A percentile compares a stretch with the other conserved stretches of the same genome.
These are phyloP conservation scores for Torulaspora gathmanii DNA, from an alignment of 805 yeast genomes.

Conservation along the genomic window DNA sequence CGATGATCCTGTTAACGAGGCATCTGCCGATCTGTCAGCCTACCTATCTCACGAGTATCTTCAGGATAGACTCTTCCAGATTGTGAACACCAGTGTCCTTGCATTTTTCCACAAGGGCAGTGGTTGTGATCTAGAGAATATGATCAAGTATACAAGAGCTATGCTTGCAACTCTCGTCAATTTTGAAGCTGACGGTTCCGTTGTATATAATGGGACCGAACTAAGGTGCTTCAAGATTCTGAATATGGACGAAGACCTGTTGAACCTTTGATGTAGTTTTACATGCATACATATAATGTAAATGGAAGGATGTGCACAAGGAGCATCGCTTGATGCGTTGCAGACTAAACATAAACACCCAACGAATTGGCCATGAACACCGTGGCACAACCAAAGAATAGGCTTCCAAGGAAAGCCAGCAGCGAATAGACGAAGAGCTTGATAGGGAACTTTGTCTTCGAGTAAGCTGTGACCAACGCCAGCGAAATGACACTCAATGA, in stretches of 20 bases:
- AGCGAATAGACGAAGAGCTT: conserved; percentile 22
- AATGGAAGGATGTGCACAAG: neutral
- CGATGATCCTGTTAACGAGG: conserved; percentile 44
- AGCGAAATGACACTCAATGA: conserved; percentile 20
- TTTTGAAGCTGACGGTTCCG: conserved; percentile 33
- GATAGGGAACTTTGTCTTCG: conserved; percentile 15
- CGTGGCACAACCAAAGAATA: conserved; percentile 40
- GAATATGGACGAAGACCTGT: conserved; percentile 45
- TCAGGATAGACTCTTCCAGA: conserved; percentile 32
- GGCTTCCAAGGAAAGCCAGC: conserved; percentile 33
- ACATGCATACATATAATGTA: neutral
- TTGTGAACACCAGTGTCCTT: conserved; percentile 38
- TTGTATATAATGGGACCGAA: conserved; percentile 20
- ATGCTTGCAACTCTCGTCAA: conserved; percentile 36
- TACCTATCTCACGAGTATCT: conserved; percentile 28
- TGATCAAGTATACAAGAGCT: conserved; percentile 40
- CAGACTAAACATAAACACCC: conserved; percentile 41
- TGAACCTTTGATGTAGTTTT: conserved; percentile 24
- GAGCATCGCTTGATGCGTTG: neutral
- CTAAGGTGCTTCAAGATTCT: conserved; percentile 35
- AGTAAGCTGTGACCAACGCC: conserved; percentile 17
- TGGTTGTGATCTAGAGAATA: conserved; percentile 41
- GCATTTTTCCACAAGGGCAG: conserved; percentile 42
- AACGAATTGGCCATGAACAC: conserved; percentile 42
- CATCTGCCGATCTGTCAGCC: conserved; percentile 26